phyloP scores from a whole-genome alignment of 2,329 filamentous ascomycete species.

The Coniochaeta prunicola region DNA sequence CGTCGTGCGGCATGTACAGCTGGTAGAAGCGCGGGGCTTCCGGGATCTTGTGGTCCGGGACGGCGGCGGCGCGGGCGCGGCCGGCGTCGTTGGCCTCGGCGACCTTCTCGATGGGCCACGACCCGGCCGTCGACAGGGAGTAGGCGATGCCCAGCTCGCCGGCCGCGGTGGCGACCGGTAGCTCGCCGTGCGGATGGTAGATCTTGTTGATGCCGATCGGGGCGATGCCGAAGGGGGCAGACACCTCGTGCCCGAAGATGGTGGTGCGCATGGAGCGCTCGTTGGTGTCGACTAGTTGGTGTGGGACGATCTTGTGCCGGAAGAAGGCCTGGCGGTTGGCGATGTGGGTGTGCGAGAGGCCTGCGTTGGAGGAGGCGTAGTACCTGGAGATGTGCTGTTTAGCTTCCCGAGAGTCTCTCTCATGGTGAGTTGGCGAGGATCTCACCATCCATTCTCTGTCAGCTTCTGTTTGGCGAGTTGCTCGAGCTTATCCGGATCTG shows the following conservation, averaged over 20 bases:
- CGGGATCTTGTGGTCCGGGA: background rate
- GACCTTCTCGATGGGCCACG: constrained; percentile 49
- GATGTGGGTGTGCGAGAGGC: constrained; percentile 41
- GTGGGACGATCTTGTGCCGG: constrained; percentile 54
- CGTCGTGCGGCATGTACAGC: constrained; percentile 57
- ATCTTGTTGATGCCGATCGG: constrained; percentile 61
- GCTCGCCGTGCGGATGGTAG: constrained; percentile 50
- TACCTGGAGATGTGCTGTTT: constrained; percentile 23
- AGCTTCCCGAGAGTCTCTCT: background rate
- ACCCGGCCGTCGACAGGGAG: constrained; percentile 51
- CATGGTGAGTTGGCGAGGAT: too few relatives aligned
- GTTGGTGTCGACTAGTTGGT: constrained; percentile 55
- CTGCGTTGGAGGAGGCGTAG: constrained; percentile 51
- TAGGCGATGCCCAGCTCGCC: constrained; percentile 53
- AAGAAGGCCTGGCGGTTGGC: constrained; percentile 59
- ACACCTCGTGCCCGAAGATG: constrained; percentile 53
- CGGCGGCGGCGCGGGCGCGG: background rate
- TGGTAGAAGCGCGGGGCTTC: constrained; percentile 48
- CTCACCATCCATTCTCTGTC: constrained; percentile 43
- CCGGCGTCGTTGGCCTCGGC: constrained; percentile 44
- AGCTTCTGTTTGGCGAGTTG: constrained; percentile 47
- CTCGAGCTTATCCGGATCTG: constrained; percentile 52
- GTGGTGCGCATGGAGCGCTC: constrained; percentile 46
- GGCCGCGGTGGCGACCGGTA: constrained; percentile 52
- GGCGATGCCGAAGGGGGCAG: constrained; percentile 56